These are phyloP conservation scores for Corrigiola litoralis DNA, from an alignment of 179 eudicot genomes.

Conservation along the genomic window DNA sequence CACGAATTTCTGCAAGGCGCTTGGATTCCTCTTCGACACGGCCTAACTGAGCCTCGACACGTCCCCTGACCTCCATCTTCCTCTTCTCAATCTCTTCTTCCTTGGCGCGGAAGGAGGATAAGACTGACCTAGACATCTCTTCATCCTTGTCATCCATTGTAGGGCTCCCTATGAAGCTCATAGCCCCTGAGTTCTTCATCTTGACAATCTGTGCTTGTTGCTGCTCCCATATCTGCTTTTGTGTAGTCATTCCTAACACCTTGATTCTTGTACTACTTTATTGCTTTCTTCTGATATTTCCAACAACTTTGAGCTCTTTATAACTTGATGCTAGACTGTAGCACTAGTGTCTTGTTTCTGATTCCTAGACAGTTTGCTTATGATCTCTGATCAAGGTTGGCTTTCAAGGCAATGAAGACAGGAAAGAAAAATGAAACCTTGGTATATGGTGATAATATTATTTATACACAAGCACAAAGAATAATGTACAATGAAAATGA, in stretches of 20 bases:
- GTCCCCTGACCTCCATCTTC: slow-evolving; percentile 48
- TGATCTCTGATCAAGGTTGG: slow-evolving; percentile 16
- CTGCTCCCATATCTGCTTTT: slow-evolving; percentile 29
- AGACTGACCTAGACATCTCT: slow-evolving; percentile 34
- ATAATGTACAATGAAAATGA: slow-evolving; percentile 18
- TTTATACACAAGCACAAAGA: slow-evolving; percentile 5
- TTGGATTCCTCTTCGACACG: slow-evolving; percentile 83
- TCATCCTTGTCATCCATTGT: slow-evolving; percentile 28
- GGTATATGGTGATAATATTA: neutral
- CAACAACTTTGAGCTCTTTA: too few relatives aligned
- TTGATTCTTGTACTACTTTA: too few relatives aligned
- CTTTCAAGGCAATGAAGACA: slow-evolving; percentile 31
- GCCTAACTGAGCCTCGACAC: slow-evolving; percentile 69
- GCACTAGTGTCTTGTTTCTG: neutral
- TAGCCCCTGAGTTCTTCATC: slow-evolving; percentile 31
- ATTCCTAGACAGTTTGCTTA: slow-evolving; percentile 12
- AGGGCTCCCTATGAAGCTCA: slow-evolving; percentile 25
- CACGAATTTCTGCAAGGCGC: slow-evolving; percentile 73
- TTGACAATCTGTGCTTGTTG: slow-evolving; percentile 17
- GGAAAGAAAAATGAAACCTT: neutral
- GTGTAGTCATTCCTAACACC: slow-evolving; percentile 26
- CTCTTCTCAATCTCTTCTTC: slow-evolving; percentile 60
- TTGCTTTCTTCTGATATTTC: neutral
- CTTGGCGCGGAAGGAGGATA: slow-evolving; percentile 36
- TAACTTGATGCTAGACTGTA: too few relatives aligned